Conservation (phyloP, 306 rosid genomes). For the Vigna nakashimae region DNA sequence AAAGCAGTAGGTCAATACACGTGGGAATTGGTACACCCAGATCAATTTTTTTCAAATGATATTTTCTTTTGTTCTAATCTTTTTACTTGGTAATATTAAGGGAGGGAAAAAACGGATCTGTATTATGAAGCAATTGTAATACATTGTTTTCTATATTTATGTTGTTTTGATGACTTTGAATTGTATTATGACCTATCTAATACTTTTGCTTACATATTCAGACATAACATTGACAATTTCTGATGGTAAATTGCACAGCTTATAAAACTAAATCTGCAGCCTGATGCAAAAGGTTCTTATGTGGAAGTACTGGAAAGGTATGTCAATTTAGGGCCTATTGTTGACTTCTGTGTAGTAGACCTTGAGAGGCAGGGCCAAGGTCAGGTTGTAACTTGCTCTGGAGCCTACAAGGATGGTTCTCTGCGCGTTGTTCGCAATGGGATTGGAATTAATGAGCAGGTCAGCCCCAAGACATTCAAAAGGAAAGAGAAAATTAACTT, state of each 20-base stretch:
- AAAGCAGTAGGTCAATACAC: neutral
- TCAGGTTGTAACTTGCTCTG: slow-evolving; percentile 99
- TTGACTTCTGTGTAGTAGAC: slow-evolving; percentile 97
- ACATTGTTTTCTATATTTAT: slow-evolving; percentile 18
- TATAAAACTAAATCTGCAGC: slow-evolving; percentile 82
- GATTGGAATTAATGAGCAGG: slow-evolving; percentile 97
- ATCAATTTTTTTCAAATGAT: neutral
- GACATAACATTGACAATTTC: slow-evolving; percentile 44
- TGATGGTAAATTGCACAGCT: slow-evolving; percentile 78
- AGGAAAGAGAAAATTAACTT: neutral
- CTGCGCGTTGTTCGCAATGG: slow-evolving; percentile 96
- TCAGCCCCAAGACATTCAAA: slow-evolving; percentile 33
- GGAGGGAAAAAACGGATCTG: neutral
- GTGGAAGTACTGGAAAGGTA: slow-evolving; percentile 94
- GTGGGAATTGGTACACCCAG: neutral
- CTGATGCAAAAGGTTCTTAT: slow-evolving; percentile 91
- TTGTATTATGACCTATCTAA: slow-evolving; percentile 13
- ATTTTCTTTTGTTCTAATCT: slow-evolving; percentile 3
- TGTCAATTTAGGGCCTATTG: slow-evolving; percentile 97
- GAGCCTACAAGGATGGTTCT: slow-evolving; percentile 99
- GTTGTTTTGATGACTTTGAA: slow-evolving; percentile 27
- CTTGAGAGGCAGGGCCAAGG: slow-evolving; percentile 99
- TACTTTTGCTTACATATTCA: slow-evolving; percentile 36
- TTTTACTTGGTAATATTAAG: neutral
- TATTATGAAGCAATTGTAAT: slow-evolving; percentile 3